Base-by-base conservation (phyloP, 225 moss, liverwort and hornwort genomes). In the Sphagnum tenellum region DNA sequence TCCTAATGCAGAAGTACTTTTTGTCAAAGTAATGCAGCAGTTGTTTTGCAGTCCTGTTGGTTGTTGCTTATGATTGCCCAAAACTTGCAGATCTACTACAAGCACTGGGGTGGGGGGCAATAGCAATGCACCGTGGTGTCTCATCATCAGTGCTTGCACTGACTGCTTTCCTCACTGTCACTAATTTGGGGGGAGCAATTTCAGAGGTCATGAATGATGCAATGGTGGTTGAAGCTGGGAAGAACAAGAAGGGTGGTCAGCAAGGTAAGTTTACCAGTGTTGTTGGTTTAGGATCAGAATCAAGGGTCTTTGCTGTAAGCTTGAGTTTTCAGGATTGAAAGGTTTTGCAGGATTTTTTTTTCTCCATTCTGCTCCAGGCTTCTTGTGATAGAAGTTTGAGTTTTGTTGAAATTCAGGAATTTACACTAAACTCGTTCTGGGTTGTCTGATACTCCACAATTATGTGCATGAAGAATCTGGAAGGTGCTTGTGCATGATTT, bases 181-280 rank as follows among this genome's bases (percentile, higher is more conserved):
- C 86, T 44, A 89, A 89, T 49, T 13, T 89, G 49, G 89, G 89
- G 59, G 89, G 83, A 13, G 89, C 84, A 44, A 81, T 89, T 56
- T 81, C 86, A 4, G 89, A 86, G 68, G 89, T 89, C 14, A 86
- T 89, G 77, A 89, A 89, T 56, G 89, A 89, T 63, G 89, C 89
- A 9, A 81, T 89, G 67, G 79, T 89, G 45, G 89, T 86, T 51
- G 89, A 89, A 75, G 86, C 81, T 59, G 79, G 79, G 5, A 89
- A 89, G 71, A 81, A 86, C 62, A 78, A 81, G 65, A 75, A 62
- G 50, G 81, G 77, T 4, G 80, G 77, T 57, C 74, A 69, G 5
- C 77, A 76, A 65, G 79, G 79, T 80, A 60, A 3, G 50, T 12
- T 46, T 12, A 51, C 3, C 12, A 58, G 13, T 58, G 5, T 3